Evolutionary conservation across 2,329 filamentous ascomycete genomes (phyloP).

Genomic region (Calonectria montana): DNA sequence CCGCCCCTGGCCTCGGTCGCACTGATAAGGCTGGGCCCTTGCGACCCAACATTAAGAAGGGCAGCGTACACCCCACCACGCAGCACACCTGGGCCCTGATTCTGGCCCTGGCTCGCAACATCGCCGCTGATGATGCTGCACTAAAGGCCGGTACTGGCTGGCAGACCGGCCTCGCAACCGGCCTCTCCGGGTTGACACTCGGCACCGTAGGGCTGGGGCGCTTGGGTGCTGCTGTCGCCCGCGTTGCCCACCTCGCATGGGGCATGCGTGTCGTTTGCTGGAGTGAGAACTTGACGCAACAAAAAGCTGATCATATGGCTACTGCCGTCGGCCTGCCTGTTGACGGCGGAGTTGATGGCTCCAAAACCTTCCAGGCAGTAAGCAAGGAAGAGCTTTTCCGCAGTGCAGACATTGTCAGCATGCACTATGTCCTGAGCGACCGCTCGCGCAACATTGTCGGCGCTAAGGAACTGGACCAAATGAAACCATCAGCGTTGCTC

Average conservation of each 20-base stretch:
- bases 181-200: background rate
- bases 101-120: constrained; percentile 67
- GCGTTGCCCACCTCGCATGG: constrained; percentile 68
- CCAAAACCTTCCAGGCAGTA: background rate
- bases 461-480: background rate
- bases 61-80: constrained; percentile 59
- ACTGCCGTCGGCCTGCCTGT: background rate
- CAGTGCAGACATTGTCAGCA: background rate
- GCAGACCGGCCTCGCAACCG: background rate
- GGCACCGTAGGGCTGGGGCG: background rate
- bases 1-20: background rate
- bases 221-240: background rate
- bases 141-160: background rate
- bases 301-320: constrained; percentile 55
- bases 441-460: background rate
- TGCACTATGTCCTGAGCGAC: background rate
- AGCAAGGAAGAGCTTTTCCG: background rate
- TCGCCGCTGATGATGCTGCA: constrained; percentile 55
- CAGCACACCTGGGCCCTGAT: constrained; percentile 68
- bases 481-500: background rate
- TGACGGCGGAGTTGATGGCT: background rate
- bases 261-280: constrained; percentile 74
- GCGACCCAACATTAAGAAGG: constrained; percentile 29
- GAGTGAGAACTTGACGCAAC: constrained; percentile 73
- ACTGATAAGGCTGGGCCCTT: background rate